These are phyloP conservation scores for Seminavis robusta DNA, from an alignment of 108 stramenopile genomes.

Conservation along the genomic window DNA sequence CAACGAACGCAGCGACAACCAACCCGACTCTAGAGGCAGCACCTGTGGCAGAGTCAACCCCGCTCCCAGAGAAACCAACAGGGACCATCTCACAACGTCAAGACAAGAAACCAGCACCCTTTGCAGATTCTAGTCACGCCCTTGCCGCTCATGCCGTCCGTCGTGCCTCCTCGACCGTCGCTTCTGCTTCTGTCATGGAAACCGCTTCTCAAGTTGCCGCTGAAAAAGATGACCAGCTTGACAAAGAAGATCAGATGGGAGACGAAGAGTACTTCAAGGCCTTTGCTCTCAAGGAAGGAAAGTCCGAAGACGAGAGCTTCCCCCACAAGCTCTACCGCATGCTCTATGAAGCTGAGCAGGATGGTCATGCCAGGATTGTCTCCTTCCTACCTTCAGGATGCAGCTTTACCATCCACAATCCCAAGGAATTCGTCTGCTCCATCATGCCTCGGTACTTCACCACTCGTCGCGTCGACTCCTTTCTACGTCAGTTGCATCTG, in stretches of 20 bases:
- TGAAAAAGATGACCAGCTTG: neutral
- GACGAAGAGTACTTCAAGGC: neutral
- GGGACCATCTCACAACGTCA: too few species aligned
- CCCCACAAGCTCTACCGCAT: conserved; percentile 13
- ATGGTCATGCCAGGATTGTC: conserved; percentile 24
- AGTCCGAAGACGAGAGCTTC: neutral
- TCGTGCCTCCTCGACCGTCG: neutral
- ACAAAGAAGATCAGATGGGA: neutral
- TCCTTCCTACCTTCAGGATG: conserved; percentile 44
- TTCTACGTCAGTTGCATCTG: conserved; percentile 12
- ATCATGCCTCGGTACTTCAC: conserved; percentile 73
- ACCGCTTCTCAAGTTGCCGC: neutral
- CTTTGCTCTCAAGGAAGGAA: neutral
- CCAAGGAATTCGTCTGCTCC: conserved; percentile 27
- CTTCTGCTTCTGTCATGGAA: neutral
- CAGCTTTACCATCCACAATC: conserved; percentile 44
- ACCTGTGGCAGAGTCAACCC: too few species aligned
- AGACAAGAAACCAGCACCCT: too few species aligned
- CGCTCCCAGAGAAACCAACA: too few species aligned
- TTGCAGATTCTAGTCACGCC: too few species aligned
- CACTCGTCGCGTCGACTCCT: conserved; percentile 46
- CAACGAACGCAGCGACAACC: too few species aligned
- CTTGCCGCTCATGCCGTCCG: too few species aligned
- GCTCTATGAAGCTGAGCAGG: conserved; percentile 5
- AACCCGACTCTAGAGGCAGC: too few species aligned